Conservation (phyloP, 1,284 basidiomycete genomes). For the Hemileia vastatrix region DNA sequence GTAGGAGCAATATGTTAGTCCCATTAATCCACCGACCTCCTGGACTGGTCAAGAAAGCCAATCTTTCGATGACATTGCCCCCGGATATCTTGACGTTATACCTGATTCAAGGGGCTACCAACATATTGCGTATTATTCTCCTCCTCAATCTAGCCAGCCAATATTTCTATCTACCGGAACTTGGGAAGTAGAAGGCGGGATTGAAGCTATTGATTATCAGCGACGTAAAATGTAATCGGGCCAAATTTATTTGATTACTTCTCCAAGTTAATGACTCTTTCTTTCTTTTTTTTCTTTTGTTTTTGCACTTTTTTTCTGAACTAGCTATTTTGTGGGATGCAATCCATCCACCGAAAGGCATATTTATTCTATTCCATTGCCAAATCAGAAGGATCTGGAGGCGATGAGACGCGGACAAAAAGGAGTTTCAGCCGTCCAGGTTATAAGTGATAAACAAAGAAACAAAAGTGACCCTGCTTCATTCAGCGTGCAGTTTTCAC, state of each 20-base stretch:
- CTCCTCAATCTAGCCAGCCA: constrained; percentile 59
- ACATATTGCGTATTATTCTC: constrained; percentile 78
- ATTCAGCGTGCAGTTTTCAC: constrained; percentile 66
- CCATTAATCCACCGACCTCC: background rate
- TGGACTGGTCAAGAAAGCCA: constrained; percentile 1
- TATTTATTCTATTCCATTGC: constrained; percentile 64
- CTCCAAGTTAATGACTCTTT: background rate
- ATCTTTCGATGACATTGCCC: constrained; percentile 4
- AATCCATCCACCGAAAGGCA: constrained; percentile 74
- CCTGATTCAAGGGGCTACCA: constrained; percentile 69
- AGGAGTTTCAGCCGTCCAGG: too few relatives aligned
- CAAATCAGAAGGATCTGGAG: constrained; percentile 39
- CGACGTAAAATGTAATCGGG: constrained; percentile 68
- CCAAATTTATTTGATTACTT: too few relatives aligned
- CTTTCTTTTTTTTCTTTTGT: background rate
- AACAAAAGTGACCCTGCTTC: constrained; percentile 56
- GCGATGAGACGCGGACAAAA: constrained; percentile 33
- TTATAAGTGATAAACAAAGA: constrained; percentile 47
- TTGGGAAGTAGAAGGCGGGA: constrained; percentile 75
- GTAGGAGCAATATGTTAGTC: background rate
- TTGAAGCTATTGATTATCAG: constrained; percentile 61
- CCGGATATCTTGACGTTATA: constrained; percentile 77
- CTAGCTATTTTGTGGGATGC: constrained; percentile 78
- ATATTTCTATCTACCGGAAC: constrained; percentile 71
- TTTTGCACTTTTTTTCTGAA: background rate